A percentile compares a stretch with the other conserved stretches of the same genome.
These are phyloP conservation scores for Penicillium sp. DNA, from an alignment of 2,329 filamentous ascomycete genomes.

Conservation along the genomic window DNA sequence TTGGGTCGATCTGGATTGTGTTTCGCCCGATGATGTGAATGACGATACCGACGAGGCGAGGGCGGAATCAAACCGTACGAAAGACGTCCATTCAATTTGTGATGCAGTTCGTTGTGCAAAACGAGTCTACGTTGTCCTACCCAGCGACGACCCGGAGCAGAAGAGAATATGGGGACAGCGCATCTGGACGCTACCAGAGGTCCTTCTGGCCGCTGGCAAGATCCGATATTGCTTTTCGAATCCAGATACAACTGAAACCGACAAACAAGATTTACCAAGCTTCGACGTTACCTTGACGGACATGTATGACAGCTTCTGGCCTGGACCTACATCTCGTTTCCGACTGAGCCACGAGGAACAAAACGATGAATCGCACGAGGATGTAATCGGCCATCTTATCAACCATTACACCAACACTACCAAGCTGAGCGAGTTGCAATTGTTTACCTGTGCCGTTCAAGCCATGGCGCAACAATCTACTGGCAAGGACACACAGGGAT, in stretches of 20 bases:
- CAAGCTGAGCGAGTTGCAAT: conserved; percentile 16
- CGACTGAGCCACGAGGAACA: not conserved
- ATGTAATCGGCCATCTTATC: conserved; percentile 14
- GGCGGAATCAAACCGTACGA: not conserved
- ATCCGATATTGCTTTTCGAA: not conserved
- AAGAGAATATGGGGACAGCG: conserved; percentile 14
- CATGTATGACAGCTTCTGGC: conserved; percentile 21
- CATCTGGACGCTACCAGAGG: not conserved
- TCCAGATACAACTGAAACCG: not conserved
- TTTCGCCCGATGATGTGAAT: conserved; percentile 1
- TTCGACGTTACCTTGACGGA: conserved; percentile 11
- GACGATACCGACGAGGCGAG: not conserved
- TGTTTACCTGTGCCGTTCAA: conserved; percentile 19
- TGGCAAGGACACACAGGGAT: not conserved
- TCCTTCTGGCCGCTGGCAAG: not conserved
- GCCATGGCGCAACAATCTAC: conserved; percentile 9
- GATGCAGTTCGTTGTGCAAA: conserved; percentile 18
- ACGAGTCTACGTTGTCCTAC: conserved; percentile 18
- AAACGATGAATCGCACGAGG: conserved; percentile 7
- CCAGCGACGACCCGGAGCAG: not conserved
- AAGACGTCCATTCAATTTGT: conserved; percentile 20
- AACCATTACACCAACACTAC: conserved; percentile 16
- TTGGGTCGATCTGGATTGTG: conserved; percentile 18
- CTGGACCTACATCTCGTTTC: conserved; percentile 2
- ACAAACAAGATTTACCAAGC: not conserved